Conservation (phyloP, 768 basidiomycete species). For the Paxillus ammoniavirescens region DNA sequence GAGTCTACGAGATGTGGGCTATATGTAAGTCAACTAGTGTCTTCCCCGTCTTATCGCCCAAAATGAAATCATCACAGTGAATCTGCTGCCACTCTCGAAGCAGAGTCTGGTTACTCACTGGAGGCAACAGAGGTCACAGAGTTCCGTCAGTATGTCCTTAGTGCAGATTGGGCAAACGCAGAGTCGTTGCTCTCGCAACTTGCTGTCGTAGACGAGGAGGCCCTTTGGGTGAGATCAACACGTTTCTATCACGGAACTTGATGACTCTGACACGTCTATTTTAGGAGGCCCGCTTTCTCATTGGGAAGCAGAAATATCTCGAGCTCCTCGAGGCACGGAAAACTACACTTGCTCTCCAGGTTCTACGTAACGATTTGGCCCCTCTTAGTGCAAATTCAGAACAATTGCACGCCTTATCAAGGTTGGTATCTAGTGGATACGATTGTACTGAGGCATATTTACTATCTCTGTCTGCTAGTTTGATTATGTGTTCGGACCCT, state of each 20-base stretch:
- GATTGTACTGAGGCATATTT: constrained; percentile 13
- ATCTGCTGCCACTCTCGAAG: constrained; percentile 85
- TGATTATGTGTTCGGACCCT: constrained; percentile 90
- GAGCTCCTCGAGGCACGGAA: constrained; percentile 83
- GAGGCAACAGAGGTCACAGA: constrained; percentile 75
- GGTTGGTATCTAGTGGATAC: constrained; percentile 45
- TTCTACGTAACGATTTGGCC: constrained; percentile 86
- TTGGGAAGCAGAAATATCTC: constrained; percentile 94
- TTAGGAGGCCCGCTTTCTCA: constrained; percentile 82
- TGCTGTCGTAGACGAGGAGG: constrained; percentile 67
- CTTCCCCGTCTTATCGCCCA: constrained; percentile 13
- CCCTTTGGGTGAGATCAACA: constrained; percentile 56
- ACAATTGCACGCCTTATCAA: constrained; percentile 82
- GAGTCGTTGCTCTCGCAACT: constrained; percentile 66
- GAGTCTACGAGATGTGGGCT: constrained; percentile 85
- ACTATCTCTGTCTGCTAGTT: constrained; percentile 40
- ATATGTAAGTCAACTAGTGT: constrained; percentile 45
- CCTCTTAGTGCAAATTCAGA: constrained; percentile 78
- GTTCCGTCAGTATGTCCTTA: constrained; percentile 77
- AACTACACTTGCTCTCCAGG: constrained; percentile 78
- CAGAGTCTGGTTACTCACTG: constrained; percentile 88
- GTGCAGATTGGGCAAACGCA: constrained; percentile 79
- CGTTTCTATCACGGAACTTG: constrained; percentile 9
- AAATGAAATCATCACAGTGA: constrained; percentile 50
- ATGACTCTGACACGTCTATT: constrained; percentile 21